Evolutionary conservation across 345 rosid genomes (phyloP), one percentile per base, ranked within the genome.

Genomic region (Euphorbia peplus): DNA sequence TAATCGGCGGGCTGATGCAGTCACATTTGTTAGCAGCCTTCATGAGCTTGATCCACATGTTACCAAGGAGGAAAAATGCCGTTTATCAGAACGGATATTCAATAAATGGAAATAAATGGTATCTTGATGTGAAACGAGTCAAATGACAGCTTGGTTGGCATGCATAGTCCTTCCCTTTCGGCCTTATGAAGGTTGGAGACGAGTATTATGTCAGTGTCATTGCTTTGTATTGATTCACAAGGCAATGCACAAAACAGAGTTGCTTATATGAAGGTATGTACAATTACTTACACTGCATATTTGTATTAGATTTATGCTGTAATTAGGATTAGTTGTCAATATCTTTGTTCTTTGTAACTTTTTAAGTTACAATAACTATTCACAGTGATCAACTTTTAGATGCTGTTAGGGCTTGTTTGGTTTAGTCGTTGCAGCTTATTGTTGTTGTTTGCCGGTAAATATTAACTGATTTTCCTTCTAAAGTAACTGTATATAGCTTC

Each of bases 31-130:
- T 9, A 72, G 81, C 75, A 78, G 80, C 71, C 83, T 95, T 63
- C 77, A 67, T 41, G 76, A 85, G 73, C 93, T 91, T 18, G 95
- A 95, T 80, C 85, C 90, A 2, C 82, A 71, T 72, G 70, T 81
- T 52, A 63, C 90, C 3, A 79, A 78, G 75, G 91, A 81, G 52
- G 86, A 78, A 64, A 80, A 87, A 70, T 35, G 60, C 46, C 88
- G 91, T 81, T 76, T 91, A 70, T 77, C 70, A 46, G 88, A 84
- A 21, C 90, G 96, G 12, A 85, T 93, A 56, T 56, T 28, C 15
- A 82, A 80, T 73, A 84, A 84, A 70, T 87, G 91, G 92, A 76
- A 82, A 29, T 87, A 83, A 67, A 63, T 14, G 35, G 25, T 75
- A 46, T 54, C 63, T 35, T 54, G 30, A 22, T 28, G 30, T 15